phyloP scores from a whole-genome alignment of 2,329 filamentous ascomycete genomes.

The Leptographium radiaticola region DNA sequence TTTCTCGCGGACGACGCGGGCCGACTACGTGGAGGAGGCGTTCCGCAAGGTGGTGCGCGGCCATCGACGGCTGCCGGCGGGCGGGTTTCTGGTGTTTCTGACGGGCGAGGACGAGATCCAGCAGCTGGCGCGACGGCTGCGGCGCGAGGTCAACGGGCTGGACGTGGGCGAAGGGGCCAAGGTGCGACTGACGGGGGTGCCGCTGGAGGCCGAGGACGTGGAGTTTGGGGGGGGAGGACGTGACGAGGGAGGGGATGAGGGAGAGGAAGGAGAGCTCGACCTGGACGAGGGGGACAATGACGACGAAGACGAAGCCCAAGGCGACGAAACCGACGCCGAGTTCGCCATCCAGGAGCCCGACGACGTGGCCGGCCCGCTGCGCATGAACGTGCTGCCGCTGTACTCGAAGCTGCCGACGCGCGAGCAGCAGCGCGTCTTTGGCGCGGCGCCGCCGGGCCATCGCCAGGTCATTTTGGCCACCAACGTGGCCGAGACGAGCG shows the following conservation, averaged over 20 bases:
- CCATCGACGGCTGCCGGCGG: constrained; percentile 78
- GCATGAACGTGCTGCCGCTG: constrained; percentile 81
- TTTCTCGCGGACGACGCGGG: constrained; percentile 69
- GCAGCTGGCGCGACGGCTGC: constrained; percentile 67
- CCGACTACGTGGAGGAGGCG: constrained; percentile 83
- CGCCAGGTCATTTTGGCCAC: constrained; percentile 84
- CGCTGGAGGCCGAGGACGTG: constrained; percentile 74
- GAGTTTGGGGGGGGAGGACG: constrained; percentile 52
- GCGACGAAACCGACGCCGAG: constrained; percentile 51
- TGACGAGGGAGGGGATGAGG: neutral
- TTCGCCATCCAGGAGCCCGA: constrained; percentile 44
- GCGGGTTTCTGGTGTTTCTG: constrained; percentile 85
- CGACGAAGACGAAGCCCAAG: constrained; percentile 42
- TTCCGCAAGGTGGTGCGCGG: constrained; percentile 79
- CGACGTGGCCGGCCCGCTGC: constrained; percentile 48
- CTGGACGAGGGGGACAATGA: constrained; percentile 38
- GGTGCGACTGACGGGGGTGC: constrained; percentile 65
- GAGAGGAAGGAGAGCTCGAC: constrained; percentile 27
- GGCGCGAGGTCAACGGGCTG: constrained; percentile 48
- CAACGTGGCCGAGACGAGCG: constrained; percentile 92
- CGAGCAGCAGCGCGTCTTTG: constrained; percentile 85
- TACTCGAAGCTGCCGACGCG: constrained; percentile 86
- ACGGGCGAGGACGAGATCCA: constrained; percentile 89
- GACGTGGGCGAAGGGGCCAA: constrained; percentile 46
- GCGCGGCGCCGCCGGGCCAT: constrained; percentile 67